phyloP scores from a whole-genome alignment of 2,329 filamentous ascomycete species.

The Epichloe sylvatica region DNA sequence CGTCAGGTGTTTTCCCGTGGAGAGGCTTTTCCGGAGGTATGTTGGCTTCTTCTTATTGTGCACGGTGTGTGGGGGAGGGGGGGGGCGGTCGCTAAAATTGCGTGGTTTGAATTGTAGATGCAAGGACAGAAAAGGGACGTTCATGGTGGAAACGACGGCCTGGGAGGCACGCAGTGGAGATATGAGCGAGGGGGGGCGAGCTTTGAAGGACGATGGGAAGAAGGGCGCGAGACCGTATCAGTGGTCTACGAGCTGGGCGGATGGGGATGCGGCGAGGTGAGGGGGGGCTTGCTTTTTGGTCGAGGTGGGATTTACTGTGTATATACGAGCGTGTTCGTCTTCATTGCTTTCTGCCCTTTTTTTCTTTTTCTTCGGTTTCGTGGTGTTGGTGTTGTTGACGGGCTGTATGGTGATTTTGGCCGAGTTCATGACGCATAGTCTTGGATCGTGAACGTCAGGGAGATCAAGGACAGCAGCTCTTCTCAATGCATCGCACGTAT shows the following conservation, averaged over 20 bases:
- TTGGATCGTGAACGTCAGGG: too few relatives aligned
- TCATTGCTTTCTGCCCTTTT: not conserved
- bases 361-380: not conserved
- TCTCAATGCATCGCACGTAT: too few relatives aligned
- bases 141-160: slow-evolving; percentile 49
- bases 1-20: slow-evolving; percentile 42
- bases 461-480: too few relatives aligned
- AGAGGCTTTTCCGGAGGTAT: slow-evolving; percentile 47
- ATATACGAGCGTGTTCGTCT: not conserved
- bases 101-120: slow-evolving; percentile 30
- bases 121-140: slow-evolving; percentile 40
- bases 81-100: not conserved
- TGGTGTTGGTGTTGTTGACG: not conserved
- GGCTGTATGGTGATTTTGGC: too few relatives aligned
- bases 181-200: not conserved
- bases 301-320: not conserved
- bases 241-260: slow-evolving; percentile 23
- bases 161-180: slow-evolving; percentile 35
- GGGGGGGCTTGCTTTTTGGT: not conserved
- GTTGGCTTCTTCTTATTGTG: slow-evolving; percentile 11
- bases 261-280: slow-evolving; percentile 17
- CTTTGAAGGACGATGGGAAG: not conserved
- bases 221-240: slow-evolving; percentile 13
- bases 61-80: slow-evolving; percentile 3
- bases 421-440: too few relatives aligned